Evolutionary conservation across 495 filamentous ascomycete genomes (phyloP).

Genomic region (Letharia lupina): DNA sequence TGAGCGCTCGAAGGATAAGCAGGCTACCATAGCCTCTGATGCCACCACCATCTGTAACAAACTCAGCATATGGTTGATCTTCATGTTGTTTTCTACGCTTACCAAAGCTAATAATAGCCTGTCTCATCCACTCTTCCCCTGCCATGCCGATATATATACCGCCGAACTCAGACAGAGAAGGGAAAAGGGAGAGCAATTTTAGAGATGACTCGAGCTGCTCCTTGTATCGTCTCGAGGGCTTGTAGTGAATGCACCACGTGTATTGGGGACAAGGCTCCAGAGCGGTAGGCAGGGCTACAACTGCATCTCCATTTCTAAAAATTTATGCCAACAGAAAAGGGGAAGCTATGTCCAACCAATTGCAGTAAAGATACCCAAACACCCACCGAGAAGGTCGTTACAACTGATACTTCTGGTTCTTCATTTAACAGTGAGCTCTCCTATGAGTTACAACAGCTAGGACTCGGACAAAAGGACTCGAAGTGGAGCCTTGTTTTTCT

Average conservation of each 20-base stretch:
- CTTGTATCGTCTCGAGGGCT: background rate
- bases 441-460: background rate
- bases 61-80: background rate
- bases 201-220: background rate
- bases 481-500: background rate
- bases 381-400: background rate
- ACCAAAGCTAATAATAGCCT: slow-evolving; percentile 3
- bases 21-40: slow-evolving; percentile 4
- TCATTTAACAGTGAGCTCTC: background rate
- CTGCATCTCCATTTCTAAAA: background rate
- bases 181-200: background rate
- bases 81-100: background rate
- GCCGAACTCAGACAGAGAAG: background rate
- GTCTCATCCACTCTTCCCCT: background rate
- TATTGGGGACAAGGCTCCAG: background rate
- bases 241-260: background rate
- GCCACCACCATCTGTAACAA: background rate
- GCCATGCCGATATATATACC: background rate
- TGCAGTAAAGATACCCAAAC: too few species aligned
- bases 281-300: background rate
- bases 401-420: background rate
- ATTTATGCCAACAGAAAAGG: background rate
- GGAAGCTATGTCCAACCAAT: background rate
- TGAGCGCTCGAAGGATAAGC: background rate
- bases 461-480: background rate